Evolutionary conservation across 371 early-diverging fungal species (phyloP), one percentile per base, ranked within the genome.

Genomic region (Rhizopus delemar): DNA sequence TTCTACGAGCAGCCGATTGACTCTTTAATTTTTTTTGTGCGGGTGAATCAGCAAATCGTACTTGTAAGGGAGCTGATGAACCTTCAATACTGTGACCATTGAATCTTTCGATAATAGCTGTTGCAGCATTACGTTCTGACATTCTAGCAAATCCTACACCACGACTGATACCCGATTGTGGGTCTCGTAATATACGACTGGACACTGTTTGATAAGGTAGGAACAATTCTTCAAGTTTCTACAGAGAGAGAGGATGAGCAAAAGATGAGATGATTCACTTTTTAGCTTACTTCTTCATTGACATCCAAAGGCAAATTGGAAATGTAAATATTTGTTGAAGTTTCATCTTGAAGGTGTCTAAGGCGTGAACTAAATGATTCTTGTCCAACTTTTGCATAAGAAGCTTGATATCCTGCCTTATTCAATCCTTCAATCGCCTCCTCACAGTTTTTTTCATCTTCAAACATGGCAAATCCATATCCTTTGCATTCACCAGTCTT

Each of bases 381-480:
- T 85, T 77, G 77, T 59, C 81, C 79, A 31, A 90, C 86, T 64
- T 83, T 80, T 6, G 94, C 94, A 84, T 90, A 83, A 5, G 90
- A 86, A 4, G 87, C 89, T 59, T 89, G 87, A 45, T 83, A 81
- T 5, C 93, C 93, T 53, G 77, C 62, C 12, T 74, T 74, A 31
- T 76, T 82, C 34, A 94, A 73, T n/a, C 82, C 91, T 39, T 80
- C 78, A 61, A 93, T 90, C 22, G 93, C 92, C 7, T 60, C 48
- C 36, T 78, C 68, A 9, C 91, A 87, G 53, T 90, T 86, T 13
- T 81, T 77, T 34, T 80, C 83, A 15, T 78, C 85, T 46, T 88
- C 88, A 71, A 90, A 96, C 86, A 93, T 86, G 22, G 93, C 93
- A 65, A 96, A 96, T 6, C 96, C 96, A 69, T 90, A 93, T 1